phyloP scores from a whole-genome alignment of 1,284 basidiomycete genomes.

The Fomitopsis betulina region DNA sequence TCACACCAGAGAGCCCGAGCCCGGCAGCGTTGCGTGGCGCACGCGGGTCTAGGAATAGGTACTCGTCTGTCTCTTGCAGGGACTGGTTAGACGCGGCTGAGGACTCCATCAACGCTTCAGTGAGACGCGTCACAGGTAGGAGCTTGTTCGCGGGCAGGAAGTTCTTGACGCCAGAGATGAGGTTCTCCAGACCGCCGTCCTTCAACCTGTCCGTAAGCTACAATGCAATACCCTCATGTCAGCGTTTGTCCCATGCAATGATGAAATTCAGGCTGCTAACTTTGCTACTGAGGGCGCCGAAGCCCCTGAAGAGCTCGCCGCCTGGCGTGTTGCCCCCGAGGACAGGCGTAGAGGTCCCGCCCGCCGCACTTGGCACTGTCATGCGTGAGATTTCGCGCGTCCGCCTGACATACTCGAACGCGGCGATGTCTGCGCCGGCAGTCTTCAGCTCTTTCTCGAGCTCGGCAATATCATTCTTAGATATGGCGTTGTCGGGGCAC shows the following conservation, averaged over 20 bases:
- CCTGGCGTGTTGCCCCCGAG: conserved; percentile 63
- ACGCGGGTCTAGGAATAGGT: conserved; percentile 90
- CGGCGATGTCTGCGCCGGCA: conserved; percentile 75
- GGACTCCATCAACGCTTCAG: conserved; percentile 97
- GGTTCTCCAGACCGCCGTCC: conserved; percentile 92
- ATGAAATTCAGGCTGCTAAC: conserved; percentile 40
- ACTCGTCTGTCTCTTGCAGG: conserved; percentile 95
- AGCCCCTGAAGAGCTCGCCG: conserved; percentile 84
- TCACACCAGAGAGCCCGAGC: conserved; percentile 44
- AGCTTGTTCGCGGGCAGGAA: conserved; percentile 96
- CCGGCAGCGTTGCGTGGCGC: conserved; percentile 57
- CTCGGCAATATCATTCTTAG: conserved; percentile 85
- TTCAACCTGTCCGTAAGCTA: conserved; percentile 91
- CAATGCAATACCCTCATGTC: conserved; percentile 8
- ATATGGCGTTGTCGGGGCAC: conserved; percentile 72
- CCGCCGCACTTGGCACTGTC: conserved; percentile 48
- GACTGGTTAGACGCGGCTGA: conserved; percentile 89
- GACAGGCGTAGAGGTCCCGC: conserved; percentile 73
- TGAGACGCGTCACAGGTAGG: conserved; percentile 86
- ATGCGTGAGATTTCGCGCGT: conserved; percentile 90
- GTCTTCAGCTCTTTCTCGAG: conserved; percentile 84
- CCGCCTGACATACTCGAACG: conserved; percentile 91
- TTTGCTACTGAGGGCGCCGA: conserved; percentile 87
- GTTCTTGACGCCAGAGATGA: conserved; percentile 97
- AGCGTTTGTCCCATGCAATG: not conserved